phyloP scores from a whole-genome alignment of 495 filamentous ascomycete species.

The Acidomyces sp. region DNA sequence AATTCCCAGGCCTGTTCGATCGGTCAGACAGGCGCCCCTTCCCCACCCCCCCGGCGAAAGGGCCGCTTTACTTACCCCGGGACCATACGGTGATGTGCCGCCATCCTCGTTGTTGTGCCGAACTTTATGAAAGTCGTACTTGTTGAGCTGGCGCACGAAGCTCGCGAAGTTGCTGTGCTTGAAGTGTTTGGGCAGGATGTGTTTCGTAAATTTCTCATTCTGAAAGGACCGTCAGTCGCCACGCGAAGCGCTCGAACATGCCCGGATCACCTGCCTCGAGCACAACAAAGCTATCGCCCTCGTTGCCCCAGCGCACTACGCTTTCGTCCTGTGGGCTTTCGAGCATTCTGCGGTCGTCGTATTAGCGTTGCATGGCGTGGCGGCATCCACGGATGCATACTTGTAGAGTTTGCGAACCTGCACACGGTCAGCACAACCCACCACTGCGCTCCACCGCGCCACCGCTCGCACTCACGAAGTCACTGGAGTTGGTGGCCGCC shows the following conservation, averaged over 20 bases:
- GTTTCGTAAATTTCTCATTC: conserved; percentile 98
- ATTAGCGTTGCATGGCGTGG: background rate
- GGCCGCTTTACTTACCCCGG: conserved; percentile 51
- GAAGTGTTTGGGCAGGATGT: conserved; percentile 94
- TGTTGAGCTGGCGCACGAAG: conserved; percentile 97
- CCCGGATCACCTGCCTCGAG: conserved; percentile 59
- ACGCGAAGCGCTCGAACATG: too few relatives aligned
- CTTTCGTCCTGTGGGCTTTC: conserved; percentile 86
- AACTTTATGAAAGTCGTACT: conserved; percentile 99
- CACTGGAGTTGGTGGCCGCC: conserved; percentile 58
- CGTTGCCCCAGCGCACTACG: conserved; percentile 90
- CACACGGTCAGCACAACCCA: conserved; percentile 10
- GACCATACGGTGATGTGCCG: conserved; percentile 78
- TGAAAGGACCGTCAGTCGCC: too few relatives aligned
- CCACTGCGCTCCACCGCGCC: background rate
- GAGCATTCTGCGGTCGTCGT: conserved; percentile 59
- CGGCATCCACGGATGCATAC: conserved; percentile 38
- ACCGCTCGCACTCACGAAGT: conserved; percentile 51
- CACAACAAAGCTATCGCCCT: conserved; percentile 92
- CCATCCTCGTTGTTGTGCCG: conserved; percentile 91
- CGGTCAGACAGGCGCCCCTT: conserved; percentile 17
- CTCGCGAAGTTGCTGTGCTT: conserved; percentile 98
- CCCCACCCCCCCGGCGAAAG: background rate
- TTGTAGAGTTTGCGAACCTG: conserved; percentile 98
- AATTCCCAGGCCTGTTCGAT: conserved; percentile 80